Conservation (phyloP, 768 basidiomycete genomes). For the Hemileccinum rubropunctum region DNA sequence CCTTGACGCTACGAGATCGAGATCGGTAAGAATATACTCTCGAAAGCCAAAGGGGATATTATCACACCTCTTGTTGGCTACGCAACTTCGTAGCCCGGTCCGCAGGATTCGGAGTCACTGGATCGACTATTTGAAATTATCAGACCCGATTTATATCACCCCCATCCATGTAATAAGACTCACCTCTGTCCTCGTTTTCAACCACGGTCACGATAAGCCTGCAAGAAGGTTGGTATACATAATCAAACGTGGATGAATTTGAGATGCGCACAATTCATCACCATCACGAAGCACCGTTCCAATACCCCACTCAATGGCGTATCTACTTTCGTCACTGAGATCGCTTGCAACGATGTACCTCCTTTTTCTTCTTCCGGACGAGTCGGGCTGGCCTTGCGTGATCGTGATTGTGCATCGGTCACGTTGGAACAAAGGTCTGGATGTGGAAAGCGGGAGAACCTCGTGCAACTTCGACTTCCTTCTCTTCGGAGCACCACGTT, state of each 20-base stretch:
- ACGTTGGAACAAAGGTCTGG: conserved; percentile 81
- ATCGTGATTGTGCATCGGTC: conserved; percentile 91
- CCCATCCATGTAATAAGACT: conserved; percentile 14
- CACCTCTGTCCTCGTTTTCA: conserved; percentile 90
- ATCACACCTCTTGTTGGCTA: conserved; percentile 84
- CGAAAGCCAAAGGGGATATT: neutral
- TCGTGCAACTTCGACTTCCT: conserved; percentile 66
- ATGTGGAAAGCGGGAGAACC: conserved; percentile 60
- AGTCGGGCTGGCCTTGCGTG: conserved; percentile 78
- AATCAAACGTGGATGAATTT: neutral
- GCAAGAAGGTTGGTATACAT: neutral
- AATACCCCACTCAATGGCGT: conserved; percentile 97
- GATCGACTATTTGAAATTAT: conserved; percentile 51
- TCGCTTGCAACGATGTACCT: conserved; percentile 91
- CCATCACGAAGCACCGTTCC: conserved; percentile 94
- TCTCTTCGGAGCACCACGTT: conserved; percentile 41
- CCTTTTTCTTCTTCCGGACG: conserved; percentile 54
- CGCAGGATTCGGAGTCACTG: conserved; percentile 61
- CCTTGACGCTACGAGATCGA: conserved; percentile 67
- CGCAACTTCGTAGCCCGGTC: conserved; percentile 80
- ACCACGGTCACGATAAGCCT: conserved; percentile 85
- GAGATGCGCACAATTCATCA: conserved; percentile 66
- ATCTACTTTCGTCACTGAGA: conserved; percentile 89
- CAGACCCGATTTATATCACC: neutral
- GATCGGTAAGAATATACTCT: conserved; percentile 16